Percentiles rank a stretch among this genome's conserved stretches.
These are phyloP conservation scores for Vigna unguiculata DNA, from an alignment of 306 rosid species.

Conservation along the genomic window DNA sequence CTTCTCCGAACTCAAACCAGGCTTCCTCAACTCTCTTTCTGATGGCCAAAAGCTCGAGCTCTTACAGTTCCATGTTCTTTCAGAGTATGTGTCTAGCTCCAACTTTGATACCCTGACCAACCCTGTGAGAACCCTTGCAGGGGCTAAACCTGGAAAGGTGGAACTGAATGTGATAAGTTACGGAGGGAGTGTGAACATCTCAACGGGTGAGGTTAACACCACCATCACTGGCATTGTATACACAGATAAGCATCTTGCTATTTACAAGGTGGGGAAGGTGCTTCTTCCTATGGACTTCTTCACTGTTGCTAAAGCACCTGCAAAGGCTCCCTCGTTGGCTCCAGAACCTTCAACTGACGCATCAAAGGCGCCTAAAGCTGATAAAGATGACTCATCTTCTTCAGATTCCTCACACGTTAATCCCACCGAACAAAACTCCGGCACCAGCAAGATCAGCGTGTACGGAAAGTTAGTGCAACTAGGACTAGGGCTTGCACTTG, in stretches of 20 bases:
- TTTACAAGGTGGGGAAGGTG: slow-evolving; percentile 70
- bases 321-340: slow-evolving; percentile 43
- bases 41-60: too few relatives aligned
- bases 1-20: too few relatives aligned
- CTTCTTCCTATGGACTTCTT: slow-evolving; percentile 55
- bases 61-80: slow-evolving; percentile 55
- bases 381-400: slow-evolving; percentile 43
- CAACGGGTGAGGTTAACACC: slow-evolving; percentile 71
- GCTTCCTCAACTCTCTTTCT: too few relatives aligned
- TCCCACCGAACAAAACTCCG: slow-evolving; percentile 20
- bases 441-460: slow-evolving; percentile 8
- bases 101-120: slow-evolving; percentile 71
- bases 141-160: slow-evolving; percentile 55
- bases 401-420: slow-evolving; percentile 43
- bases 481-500: slow-evolving; percentile 36
- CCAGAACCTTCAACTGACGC: slow-evolving; percentile 27
- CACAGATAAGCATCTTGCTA: slow-evolving; percentile 64
- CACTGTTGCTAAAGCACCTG: slow-evolving; percentile 50
- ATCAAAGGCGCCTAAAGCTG: slow-evolving; percentile 44
- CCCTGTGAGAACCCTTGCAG: slow-evolving; percentile 70
- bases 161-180: slow-evolving; percentile 64
- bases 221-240: slow-evolving; percentile 63
- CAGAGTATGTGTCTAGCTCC: slow-evolving; percentile 55
- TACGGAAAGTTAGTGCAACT: slow-evolving; percentile 29
- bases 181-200: not conserved